phyloP scores from a whole-genome alignment of 225 moss, liverwort and hornwort genomes.

The Bryum argenteum region DNA sequence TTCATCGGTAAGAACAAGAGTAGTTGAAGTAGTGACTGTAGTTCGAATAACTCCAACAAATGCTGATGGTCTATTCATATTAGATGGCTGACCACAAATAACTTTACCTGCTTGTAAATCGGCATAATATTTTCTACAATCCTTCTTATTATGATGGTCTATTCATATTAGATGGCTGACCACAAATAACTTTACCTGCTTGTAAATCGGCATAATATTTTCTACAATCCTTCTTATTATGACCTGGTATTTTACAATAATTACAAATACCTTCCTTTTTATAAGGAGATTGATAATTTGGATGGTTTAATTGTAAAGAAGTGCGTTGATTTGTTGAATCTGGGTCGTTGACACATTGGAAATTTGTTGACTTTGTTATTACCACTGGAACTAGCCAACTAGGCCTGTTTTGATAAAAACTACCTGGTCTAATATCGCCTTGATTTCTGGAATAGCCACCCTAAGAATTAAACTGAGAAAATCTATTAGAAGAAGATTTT shows the following conservation, averaged over 20 bases:
- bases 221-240: too few relatives aligned
- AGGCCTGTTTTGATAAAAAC: neutral
- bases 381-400: conserved; percentile 7
- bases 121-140: neutral
- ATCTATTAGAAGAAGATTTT: conserved; percentile 9
- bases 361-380: neutral
- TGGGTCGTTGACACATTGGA: neutral
- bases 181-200: too few relatives aligned
- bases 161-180: too few relatives aligned
- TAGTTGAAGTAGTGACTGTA: neutral
- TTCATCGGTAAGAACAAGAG: neutral
- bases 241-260: neutral
- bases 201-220: too few relatives aligned
- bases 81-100: neutral
- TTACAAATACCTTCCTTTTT: neutral
- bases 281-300: neutral
- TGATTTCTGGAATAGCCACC: conserved; percentile 4
- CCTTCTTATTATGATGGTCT: neutral
- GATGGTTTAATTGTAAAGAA: neutral
- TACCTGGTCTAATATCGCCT: neutral
- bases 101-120: neutral
- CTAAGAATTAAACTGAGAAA: neutral
- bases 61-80: too few relatives aligned
- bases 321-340: neutral
- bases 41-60: neutral